Conservation (phyloP, 73 alveolate species). For the Blepharisma japonicum region DNA sequence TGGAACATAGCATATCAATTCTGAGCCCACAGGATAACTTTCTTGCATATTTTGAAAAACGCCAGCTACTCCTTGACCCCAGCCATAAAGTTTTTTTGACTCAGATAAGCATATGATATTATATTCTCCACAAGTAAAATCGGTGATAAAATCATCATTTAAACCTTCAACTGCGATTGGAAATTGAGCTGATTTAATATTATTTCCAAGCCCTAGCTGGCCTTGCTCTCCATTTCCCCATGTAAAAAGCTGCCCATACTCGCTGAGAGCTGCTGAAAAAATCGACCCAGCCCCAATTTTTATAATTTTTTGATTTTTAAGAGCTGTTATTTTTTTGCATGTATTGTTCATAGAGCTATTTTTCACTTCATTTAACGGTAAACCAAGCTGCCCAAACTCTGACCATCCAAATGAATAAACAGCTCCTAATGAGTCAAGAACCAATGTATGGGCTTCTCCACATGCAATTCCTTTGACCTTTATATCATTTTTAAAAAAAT, state of each 20-base stretch:
- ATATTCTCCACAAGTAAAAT: conserved; percentile 75
- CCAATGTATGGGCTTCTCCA: conserved; percentile 72
- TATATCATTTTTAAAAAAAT: not conserved
- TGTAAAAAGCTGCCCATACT: conserved; percentile 61
- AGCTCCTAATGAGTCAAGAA: conserved; percentile 36
- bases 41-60: not conserved
- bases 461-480: conserved; percentile 41
- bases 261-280: conserved; percentile 66
- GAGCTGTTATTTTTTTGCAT: not conserved
- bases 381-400: conserved; percentile 58
- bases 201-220: conserved; percentile 69
- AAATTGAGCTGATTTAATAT: conserved; percentile 37
- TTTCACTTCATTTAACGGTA: not conserved
- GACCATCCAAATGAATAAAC: conserved; percentile 64
- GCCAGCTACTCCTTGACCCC: conserved; percentile 81
- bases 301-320: not conserved
- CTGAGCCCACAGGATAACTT: conserved; percentile 20
- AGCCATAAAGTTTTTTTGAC: conserved; percentile 65
- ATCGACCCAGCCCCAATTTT: conserved; percentile 77
- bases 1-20: conserved; percentile 28
- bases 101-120: conserved; percentile 61
- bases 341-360: not conserved
- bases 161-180: conserved; percentile 47
- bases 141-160: conserved; percentile 41
- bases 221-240: conserved; percentile 91